A percentile compares a stretch with the other conserved stretches of the same genome.
Conservation (phyloP, 345 rosid genomes). For the Pistacia integerrima region DNA sequence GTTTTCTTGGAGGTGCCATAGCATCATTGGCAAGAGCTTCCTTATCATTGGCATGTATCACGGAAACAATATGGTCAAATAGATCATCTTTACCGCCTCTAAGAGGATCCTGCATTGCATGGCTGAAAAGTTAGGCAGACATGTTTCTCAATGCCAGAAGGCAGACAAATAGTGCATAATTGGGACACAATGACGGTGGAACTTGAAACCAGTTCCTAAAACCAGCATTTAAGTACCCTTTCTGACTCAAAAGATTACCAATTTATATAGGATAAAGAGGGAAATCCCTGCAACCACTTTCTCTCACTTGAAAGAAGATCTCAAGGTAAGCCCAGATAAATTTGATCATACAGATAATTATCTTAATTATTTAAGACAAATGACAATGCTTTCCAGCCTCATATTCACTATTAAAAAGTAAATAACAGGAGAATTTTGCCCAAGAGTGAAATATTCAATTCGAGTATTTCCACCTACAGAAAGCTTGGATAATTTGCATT, state of each 20-base stretch:
- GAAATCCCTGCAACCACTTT: neutral
- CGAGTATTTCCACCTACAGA: neutral
- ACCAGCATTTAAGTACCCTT: neutral
- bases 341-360: neutral
- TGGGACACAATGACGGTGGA: neutral
- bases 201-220: neutral
- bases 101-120: conserved; percentile 73
- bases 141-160: neutral
- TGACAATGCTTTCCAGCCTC: neutral
- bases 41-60: conserved; percentile 61
- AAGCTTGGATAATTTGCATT: neutral
- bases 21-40: conserved; percentile 65
- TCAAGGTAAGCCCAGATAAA: neutral
- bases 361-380: neutral
- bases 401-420: neutral
- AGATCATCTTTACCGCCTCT: conserved; percentile 89
- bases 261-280: neutral
- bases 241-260: neutral
- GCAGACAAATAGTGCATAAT: neutral
- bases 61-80: conserved; percentile 66
- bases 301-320: neutral
- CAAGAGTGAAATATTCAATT: neutral
- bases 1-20: conserved; percentile 69
- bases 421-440: neutral
- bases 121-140: neutral